Evolutionary conservation across 257 asterid species (phyloP).

Genomic region (Jaltomata sinuosa): DNA sequence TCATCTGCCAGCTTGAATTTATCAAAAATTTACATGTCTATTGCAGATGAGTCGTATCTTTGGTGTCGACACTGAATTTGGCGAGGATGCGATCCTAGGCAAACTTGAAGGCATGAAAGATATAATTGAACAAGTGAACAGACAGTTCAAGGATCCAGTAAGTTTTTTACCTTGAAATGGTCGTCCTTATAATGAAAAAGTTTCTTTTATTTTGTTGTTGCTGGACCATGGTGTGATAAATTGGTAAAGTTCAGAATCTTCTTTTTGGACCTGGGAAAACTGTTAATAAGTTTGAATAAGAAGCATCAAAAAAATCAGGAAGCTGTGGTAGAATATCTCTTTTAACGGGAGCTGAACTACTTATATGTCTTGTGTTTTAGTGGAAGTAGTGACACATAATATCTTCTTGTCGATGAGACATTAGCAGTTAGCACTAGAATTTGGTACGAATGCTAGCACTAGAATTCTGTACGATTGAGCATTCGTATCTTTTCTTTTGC

Average conservation of each 20-base stretch:
- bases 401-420: not conserved
- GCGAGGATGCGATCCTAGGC: conserved; percentile 77
- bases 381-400: not conserved
- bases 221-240: not conserved
- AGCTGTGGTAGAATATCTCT: not conserved
- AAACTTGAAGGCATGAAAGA: conserved; percentile 97
- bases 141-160: conserved; percentile 96
- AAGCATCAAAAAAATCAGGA: not conserved
- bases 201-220: not conserved
- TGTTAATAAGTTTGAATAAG: not conserved
- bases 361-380: not conserved
- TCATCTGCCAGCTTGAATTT: not conserved
- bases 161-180: conserved; percentile 14
- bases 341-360: not conserved
- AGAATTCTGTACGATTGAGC: not conserved
- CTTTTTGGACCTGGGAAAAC: not conserved
- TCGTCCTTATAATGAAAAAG: not conserved
- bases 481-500: not conserved
- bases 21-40: not conserved
- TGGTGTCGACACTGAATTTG: conserved; percentile 69
- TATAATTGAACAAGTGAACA: conserved; percentile 84
- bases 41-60: conserved; percentile 77
- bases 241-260: not conserved
- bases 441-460: no score
- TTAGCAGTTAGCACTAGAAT: not conserved